A percentile compares a stretch with the other conserved stretches of the same genome.
These are phyloP conservation scores for Fusarium sororula DNA, from an alignment of 2,329 filamentous ascomycete species.

Conservation along the genomic window DNA sequence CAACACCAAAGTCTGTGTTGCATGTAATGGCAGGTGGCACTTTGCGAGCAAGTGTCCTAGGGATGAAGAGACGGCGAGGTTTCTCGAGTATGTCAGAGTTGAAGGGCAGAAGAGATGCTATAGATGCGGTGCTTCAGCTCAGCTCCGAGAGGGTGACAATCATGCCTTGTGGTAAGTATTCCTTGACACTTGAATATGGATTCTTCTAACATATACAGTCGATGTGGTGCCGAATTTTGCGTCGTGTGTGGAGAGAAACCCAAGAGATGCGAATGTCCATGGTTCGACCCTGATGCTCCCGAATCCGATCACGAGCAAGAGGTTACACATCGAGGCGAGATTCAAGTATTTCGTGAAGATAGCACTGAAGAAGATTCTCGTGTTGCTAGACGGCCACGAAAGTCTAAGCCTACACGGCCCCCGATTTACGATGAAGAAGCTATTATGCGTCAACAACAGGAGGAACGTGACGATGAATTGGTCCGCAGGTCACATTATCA, in stretches of 20 bases:
- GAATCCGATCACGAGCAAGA: conserved; percentile 66
- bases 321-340: conserved; percentile 51
- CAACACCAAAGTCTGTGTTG: conserved; percentile 76
- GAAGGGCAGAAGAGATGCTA: conserved; percentile 81
- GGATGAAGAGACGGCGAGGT: conserved; percentile 70
- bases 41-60: conserved; percentile 73
- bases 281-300: conserved; percentile 72
- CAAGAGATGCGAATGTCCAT: conserved; percentile 85
- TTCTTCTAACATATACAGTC: conserved; percentile 54
- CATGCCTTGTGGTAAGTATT: conserved; percentile 82
- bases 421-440: conserved; percentile 58
- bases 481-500: conserved; percentile 41
- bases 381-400: conserved; percentile 31
- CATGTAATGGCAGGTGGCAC: conserved; percentile 81
- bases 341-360: conserved; percentile 35
- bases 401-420: conserved; percentile 37
- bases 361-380: conserved; percentile 46
- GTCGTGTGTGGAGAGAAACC: conserved; percentile 84
- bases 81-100: conserved; percentile 72
- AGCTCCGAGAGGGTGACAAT: conserved; percentile 84
- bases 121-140: conserved; percentile 77
- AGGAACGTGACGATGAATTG: conserved; percentile 56
- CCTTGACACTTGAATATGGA: not conserved
- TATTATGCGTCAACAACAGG: conserved; percentile 57
- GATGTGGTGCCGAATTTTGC: conserved; percentile 85